phyloP scores from a whole-genome alignment of 2,329 filamentous ascomycete species.

The Pseudovirgaria hyperparasitica region DNA sequence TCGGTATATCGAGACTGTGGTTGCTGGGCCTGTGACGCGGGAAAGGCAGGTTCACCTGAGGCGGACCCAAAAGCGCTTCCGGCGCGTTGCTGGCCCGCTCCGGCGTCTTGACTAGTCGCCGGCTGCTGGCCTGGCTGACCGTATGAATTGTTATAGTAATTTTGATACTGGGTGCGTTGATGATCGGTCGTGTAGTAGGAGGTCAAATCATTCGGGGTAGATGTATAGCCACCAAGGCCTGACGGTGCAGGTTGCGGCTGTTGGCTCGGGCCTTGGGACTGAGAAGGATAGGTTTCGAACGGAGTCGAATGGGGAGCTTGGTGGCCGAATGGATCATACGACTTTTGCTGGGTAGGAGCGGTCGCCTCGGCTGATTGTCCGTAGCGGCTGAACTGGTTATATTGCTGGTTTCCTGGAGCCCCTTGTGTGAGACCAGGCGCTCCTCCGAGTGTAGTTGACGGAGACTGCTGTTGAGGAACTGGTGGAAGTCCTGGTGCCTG shows the following conservation, averaged over 20 bases:
- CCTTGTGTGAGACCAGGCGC: constrained; percentile 42
- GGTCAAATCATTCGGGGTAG: constrained; percentile 66
- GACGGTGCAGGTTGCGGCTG: constrained; percentile 43
- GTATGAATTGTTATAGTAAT: constrained; percentile 47
- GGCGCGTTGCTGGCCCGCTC: constrained; percentile 59
- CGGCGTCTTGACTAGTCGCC: constrained; percentile 55
- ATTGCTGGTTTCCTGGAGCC: constrained; percentile 29
- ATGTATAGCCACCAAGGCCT: constrained; percentile 55
- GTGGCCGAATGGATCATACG: constrained; percentile 77
- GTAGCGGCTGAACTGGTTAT: constrained; percentile 59
- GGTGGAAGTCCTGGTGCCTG: constrained; percentile 50
- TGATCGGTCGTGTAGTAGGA: constrained; percentile 74
- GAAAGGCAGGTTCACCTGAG: constrained; percentile 39
- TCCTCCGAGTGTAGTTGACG: constrained; percentile 34
- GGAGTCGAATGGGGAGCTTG: constrained; percentile 44
- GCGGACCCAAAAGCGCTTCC: constrained; percentile 63
- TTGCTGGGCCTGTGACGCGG: constrained; percentile 52
- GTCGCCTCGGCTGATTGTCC: constrained; percentile 49
- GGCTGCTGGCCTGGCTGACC: constrained; percentile 34
- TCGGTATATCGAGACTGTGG: constrained; percentile 63
- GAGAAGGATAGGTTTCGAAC: constrained; percentile 34
- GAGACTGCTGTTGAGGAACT: constrained; percentile 41
- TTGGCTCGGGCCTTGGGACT: constrained; percentile 44
- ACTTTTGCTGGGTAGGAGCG: constrained; percentile 58
- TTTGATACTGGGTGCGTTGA: constrained; percentile 59